These are phyloP conservation scores for Amphirosellinia nigrospora DNA, from an alignment of 495 filamentous ascomycete genomes.

Conservation along the genomic window DNA sequence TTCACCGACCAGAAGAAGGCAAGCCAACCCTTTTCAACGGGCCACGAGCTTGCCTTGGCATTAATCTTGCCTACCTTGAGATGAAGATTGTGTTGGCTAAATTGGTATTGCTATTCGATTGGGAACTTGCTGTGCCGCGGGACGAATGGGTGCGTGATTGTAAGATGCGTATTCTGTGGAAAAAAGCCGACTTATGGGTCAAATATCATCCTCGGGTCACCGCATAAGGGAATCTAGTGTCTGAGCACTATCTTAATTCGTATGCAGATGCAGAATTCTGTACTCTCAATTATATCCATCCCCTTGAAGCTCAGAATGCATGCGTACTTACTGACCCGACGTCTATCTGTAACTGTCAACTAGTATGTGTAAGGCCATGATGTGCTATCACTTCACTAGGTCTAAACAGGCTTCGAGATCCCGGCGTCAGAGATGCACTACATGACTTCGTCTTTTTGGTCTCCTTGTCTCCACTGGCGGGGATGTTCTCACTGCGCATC, in stretches of 20 bases:
- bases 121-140: conserved; percentile 42
- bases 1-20: conserved; percentile 43
- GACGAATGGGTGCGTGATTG: conserved; percentile 37
- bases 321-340: too few species aligned
- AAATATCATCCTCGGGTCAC: conserved; percentile 24
- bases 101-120: conserved; percentile 42
- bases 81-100: conserved; percentile 43
- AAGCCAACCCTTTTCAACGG: conserved; percentile 34
- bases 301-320: neutral
- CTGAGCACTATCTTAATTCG: neutral
- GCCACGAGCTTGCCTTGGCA: conserved; percentile 37
- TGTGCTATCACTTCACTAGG: neutral
- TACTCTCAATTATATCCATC: neutral
- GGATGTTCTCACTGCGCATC: too few species aligned
- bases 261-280: neutral
- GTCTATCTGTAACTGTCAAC: too few species aligned
- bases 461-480: too few species aligned
- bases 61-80: conserved; percentile 44
- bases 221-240: neutral
- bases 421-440: neutral
- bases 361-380: too few species aligned
- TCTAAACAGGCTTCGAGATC: too few species aligned
- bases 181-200: conserved; percentile 40
- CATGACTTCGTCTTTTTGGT: neutral
- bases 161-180: conserved; percentile 41